Evolutionary conservation across 306 rosid species (phyloP).

Genomic region (Castanospermum australe): DNA sequence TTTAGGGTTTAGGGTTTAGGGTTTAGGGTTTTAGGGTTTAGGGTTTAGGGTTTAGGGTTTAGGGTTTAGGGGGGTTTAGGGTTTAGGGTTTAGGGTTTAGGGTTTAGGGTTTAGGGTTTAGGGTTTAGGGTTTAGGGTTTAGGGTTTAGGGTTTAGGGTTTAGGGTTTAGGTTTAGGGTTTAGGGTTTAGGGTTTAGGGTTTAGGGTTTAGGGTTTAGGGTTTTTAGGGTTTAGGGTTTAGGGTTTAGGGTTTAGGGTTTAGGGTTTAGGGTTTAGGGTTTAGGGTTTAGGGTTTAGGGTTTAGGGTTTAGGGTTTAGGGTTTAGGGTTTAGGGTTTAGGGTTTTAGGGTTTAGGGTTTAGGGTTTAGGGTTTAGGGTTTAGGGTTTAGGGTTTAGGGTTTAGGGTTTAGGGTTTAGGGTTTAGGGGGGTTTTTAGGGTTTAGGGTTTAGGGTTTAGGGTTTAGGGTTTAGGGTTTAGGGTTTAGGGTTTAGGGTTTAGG

Average conservation of each 20-base stretch:
- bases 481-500: not conserved
- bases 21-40: slow-evolving; percentile 12
- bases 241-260: slow-evolving; percentile 13
- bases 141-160: not conserved
- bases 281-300: not conserved
- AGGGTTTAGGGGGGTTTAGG: not conserved
- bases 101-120: slow-evolving; percentile 1
- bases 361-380: not conserved
- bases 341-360: not conserved
- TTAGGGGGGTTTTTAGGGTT: not conserved
- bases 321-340: slow-evolving; percentile 13
- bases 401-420: not conserved
- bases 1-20: slow-evolving; percentile 25
- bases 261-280: not conserved
- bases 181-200: slow-evolving; percentile 20
- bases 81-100: not conserved
- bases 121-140: not conserved
- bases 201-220: slow-evolving; percentile 18
- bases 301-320: slow-evolving; percentile 4
- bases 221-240: slow-evolving; percentile 11
- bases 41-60: slow-evolving; percentile 12
- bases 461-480: not conserved
- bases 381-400: not conserved
- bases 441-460: not conserved
- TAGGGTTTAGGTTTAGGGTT: not conserved